These are phyloP conservation scores for Calocybe gangraenosa DNA, from an alignment of 768 basidiomycete genomes.

Conservation along the genomic window DNA sequence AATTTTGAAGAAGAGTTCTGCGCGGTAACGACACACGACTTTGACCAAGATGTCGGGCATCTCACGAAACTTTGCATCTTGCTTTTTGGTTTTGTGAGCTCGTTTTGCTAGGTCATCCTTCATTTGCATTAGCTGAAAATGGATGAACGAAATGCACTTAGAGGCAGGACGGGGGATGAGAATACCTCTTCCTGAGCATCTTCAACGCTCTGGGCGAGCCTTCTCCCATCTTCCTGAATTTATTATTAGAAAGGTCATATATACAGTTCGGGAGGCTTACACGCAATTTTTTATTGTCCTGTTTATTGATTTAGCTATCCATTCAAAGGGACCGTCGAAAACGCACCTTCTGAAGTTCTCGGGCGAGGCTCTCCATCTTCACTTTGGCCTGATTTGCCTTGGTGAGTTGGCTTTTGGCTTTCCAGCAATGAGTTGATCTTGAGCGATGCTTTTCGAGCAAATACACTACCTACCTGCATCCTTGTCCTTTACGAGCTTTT, in stretches of 20 bases:
- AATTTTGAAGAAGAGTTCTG: slow-evolving; percentile 90
- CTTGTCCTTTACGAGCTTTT: slow-evolving; percentile 87
- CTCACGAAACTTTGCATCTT: slow-evolving; percentile 79
- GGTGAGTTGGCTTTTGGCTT: slow-evolving; percentile 80
- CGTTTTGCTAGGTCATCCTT: slow-evolving; percentile 80
- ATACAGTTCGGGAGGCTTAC: slow-evolving; percentile 35
- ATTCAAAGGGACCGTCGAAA: not conserved
- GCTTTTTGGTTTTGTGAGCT: slow-evolving; percentile 71
- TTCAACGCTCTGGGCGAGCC: slow-evolving; percentile 74
- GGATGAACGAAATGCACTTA: slow-evolving; percentile 9
- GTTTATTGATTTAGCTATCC: slow-evolving; percentile 14
- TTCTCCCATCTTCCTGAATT: slow-evolving; percentile 78
- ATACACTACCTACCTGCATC: slow-evolving; percentile 61
- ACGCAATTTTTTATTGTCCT: slow-evolving; percentile 89
- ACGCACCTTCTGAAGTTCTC: slow-evolving; percentile 82
- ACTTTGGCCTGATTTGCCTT: slow-evolving; percentile 87
- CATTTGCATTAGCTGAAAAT: slow-evolving; percentile 65
- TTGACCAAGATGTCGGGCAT: slow-evolving; percentile 90
- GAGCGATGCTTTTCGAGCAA: slow-evolving; percentile 3
- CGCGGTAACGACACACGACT: slow-evolving; percentile 84
- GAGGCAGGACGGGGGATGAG: not conserved
- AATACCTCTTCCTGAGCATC: slow-evolving; percentile 81
- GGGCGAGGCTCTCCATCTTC: slow-evolving; percentile 86
- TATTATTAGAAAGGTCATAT: slow-evolving; percentile 16
- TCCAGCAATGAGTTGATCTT: slow-evolving; percentile 9